Evolutionary conservation across 257 asterid genomes (phyloP), one percentile per base, ranked within the genome.

Genomic region (Rhazya stricta): DNA sequence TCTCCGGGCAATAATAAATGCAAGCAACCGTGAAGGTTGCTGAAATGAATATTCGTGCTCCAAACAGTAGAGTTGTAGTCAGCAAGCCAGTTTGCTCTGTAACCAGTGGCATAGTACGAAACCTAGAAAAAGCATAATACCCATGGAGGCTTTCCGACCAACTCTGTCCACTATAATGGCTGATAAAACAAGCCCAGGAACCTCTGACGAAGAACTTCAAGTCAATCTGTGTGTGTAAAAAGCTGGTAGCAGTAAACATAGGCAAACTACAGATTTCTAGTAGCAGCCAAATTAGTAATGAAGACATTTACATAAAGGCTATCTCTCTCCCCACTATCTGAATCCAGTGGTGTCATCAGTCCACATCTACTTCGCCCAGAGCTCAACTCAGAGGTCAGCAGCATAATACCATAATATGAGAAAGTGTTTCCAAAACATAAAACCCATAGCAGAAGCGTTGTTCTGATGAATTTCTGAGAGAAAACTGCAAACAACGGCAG

Each of bases 1-100:
- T 95, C 97, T 91, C 97, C 0, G 97, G 97, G 70, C 91, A 90
- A 71, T 91, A 91, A 76, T 91, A 91, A 76, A 91, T 87, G 62
- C 84, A 87, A 43, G 89, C 90, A 66, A 91, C 82, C 37, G 90
- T 84, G 81, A 89, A 91, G 72, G 93, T 85, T 53, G 86, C 88
- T 1, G 91, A 78, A 61, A 91, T 86, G 85, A 91, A 89, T 61
- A 85, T 81, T 67, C 94, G 94, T 27, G 94, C 90, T 56, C 94
- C 93, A 71, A 89, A 91, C 71, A 91, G 83, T 65, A 89, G 84
- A 39, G 67, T 71, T 34, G 89, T 91, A 67, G 89, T 88, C 76
- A 85, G 71, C 78, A 78, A 73, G 83, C 71, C 86, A 50, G 85
- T 77, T 77, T 84, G 96, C 76, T 81, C 83, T 53, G 77, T 75